A percentile compares a stretch with the other conserved stretches of the same genome.
Conservation (phyloP, 106 monocot species). For the Chionographis japonica region DNA sequence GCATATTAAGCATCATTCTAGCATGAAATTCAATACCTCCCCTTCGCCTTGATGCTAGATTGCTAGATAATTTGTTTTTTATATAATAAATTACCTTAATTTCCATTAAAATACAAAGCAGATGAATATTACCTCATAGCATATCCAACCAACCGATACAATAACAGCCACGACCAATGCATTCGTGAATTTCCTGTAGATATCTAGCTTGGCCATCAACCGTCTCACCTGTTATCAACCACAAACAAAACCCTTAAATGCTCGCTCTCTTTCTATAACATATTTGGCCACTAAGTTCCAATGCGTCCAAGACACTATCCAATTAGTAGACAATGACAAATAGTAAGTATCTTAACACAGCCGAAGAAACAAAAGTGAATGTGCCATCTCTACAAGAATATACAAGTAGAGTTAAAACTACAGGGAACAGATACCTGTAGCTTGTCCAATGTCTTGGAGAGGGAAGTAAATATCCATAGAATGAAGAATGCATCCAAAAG, state of each 20-base stretch:
- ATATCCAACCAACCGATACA: slow-evolving; percentile 84
- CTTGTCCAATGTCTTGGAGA: slow-evolving; percentile 86
- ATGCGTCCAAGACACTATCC: too few relatives aligned
- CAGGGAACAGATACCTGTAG: slow-evolving; percentile 54
- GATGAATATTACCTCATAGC: slow-evolving; percentile 62
- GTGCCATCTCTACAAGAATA: not conserved
- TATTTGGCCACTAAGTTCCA: too few relatives aligned
- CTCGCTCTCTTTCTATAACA: too few relatives aligned
- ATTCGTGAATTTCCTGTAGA: slow-evolving; percentile 94
- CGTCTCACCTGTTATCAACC: slow-evolving; percentile 55
- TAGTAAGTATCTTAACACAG: too few relatives aligned
- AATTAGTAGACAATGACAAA: too few relatives aligned
- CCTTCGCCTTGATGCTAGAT: not conserved
- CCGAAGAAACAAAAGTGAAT: not conserved
- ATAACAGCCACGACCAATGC: slow-evolving; percentile 72
- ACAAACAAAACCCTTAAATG: not conserved
- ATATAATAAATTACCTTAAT: not conserved
- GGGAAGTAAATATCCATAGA: slow-evolving; percentile 94
- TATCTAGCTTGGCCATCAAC: slow-evolving; percentile 74
- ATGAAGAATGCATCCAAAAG: slow-evolving; percentile 95
- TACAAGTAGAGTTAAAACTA: not conserved
- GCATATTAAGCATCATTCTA: too few relatives aligned
- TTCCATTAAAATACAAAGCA: not conserved
- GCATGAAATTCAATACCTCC: not conserved
- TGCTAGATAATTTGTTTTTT: not conserved